Evolutionary conservation across 257 asterid species (phyloP).

Genomic region (Gardenia jasminoides): DNA sequence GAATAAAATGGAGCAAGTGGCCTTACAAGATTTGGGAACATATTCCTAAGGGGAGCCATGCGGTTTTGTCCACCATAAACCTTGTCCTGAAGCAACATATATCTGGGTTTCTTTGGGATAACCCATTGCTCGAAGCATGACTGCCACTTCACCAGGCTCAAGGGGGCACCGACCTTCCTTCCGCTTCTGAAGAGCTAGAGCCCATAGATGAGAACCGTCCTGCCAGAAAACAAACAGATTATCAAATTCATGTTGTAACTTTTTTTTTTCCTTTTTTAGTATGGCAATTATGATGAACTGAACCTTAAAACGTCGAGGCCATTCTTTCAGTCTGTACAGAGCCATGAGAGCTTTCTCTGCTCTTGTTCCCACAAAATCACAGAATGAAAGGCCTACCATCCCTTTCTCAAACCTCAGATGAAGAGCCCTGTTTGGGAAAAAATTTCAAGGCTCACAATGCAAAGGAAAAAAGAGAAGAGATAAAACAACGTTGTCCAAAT

Average conservation of each 20-base stretch:
- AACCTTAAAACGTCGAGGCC: slow-evolving; percentile 99
- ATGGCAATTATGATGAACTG: slow-evolving; percentile 8
- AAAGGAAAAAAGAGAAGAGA: slow-evolving; percentile 8
- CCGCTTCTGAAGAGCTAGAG: slow-evolving; percentile 91
- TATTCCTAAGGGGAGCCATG: slow-evolving; percentile 97
- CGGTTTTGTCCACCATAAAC: slow-evolving; percentile 99
- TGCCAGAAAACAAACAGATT: slow-evolving; percentile 29
- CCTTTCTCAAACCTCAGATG: slow-evolving; percentile 98
- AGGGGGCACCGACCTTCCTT: slow-evolving; percentile 99
- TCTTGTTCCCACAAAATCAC: slow-evolving; percentile 96
- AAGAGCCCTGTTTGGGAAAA: slow-evolving; percentile 76
- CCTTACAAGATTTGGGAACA: slow-evolving; percentile 97
- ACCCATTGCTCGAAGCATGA: slow-evolving; percentile 99
- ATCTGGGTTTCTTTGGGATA: slow-evolving; percentile 96
- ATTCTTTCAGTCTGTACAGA: slow-evolving; percentile 82
- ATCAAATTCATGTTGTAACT: slow-evolving; percentile 6
- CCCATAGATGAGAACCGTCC: slow-evolving; percentile 99
- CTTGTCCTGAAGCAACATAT: slow-evolving; percentile 99
- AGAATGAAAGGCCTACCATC: slow-evolving; percentile 99
- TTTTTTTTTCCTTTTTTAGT: not conserved
- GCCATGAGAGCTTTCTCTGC: slow-evolving; percentile 92
- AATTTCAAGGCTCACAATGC: slow-evolving; percentile 6
- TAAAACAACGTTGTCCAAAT: slow-evolving; percentile 17
- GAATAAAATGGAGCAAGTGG: not conserved
- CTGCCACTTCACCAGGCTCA: slow-evolving; percentile 99